These are phyloP conservation scores for Chenopodium berlandieri DNA, from an alignment of 148 eudicot genomes.

Conservation along the genomic window DNA sequence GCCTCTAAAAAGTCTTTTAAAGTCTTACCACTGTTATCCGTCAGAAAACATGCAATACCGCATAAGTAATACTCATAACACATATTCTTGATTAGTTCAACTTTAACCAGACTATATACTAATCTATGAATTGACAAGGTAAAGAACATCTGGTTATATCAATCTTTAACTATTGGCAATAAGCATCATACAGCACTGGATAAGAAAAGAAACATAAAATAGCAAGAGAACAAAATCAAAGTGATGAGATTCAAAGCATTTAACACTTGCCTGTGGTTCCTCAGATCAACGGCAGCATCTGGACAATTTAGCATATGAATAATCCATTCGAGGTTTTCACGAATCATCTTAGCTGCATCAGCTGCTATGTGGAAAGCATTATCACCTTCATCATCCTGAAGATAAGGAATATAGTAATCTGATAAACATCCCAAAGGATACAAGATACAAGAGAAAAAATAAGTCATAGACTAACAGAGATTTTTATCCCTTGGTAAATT, in stretches of 20 bases:
- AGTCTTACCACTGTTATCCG: slow-evolving; percentile 78
- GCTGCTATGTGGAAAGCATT: slow-evolving; percentile 99
- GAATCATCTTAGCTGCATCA: slow-evolving; percentile 95
- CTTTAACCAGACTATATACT: not conserved
- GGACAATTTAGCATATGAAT: slow-evolving; percentile 81
- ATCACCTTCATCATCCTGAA: slow-evolving; percentile 98
- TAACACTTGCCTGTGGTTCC: slow-evolving; percentile 82
- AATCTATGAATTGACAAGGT: not conserved
- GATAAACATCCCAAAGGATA: not conserved
- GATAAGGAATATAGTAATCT: slow-evolving; percentile 6
- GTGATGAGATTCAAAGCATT: not conserved
- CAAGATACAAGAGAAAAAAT: not conserved
- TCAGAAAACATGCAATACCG: slow-evolving; percentile 14
- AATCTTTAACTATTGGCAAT: not conserved
- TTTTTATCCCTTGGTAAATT: not conserved
- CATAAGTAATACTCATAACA: not conserved
- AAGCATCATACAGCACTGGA: not conserved
- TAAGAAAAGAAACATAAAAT: not conserved
- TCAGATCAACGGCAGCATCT: slow-evolving; percentile 77
- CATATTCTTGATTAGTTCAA: not conserved
- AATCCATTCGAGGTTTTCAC: slow-evolving; percentile 95
- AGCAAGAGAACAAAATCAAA: slow-evolving; percentile 7
- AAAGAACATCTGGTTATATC: not conserved
- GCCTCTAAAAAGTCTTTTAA: slow-evolving; percentile 88
- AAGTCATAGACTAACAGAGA: too few species aligned